Evolutionary conservation across 331 rosid genomes (phyloP).

Genomic region (Ulmus americana): DNA sequence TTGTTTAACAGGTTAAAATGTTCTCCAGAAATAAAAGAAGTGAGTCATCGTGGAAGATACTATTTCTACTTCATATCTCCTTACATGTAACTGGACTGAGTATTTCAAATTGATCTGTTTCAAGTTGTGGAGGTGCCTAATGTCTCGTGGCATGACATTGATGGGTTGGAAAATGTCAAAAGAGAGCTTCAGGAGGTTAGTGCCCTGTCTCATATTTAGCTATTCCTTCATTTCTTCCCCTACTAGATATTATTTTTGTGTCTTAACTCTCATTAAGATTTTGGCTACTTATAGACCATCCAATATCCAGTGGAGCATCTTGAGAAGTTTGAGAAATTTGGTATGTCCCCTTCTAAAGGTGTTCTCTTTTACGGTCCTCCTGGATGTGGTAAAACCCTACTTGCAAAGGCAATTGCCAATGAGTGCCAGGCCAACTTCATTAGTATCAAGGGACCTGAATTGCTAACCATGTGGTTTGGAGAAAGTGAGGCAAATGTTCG

Average conservation of each 20-base stretch:
- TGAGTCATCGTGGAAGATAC: too few relatives aligned
- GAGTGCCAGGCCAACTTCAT: slow-evolving; percentile 98
- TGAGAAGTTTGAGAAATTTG: slow-evolving; percentile 91
- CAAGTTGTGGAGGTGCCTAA: slow-evolving; percentile 98
- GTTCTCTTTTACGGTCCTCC: slow-evolving; percentile 98
- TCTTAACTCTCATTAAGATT: not conserved
- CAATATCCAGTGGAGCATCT: slow-evolving; percentile 99
- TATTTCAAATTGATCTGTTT: not conserved
- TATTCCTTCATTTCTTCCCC: slow-evolving; percentile 4
- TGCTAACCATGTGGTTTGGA: slow-evolving; percentile 98
- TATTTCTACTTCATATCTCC: too few relatives aligned
- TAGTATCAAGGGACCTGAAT: slow-evolving; percentile 94
- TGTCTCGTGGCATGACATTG: slow-evolving; percentile 84
- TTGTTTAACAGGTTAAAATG: too few relatives aligned
- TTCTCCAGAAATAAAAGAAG: too few relatives aligned
- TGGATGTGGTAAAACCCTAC: slow-evolving; percentile 95
- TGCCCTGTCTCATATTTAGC: slow-evolving; percentile 2
- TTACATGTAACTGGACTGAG: not conserved
- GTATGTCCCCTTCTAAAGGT: slow-evolving; percentile 96
- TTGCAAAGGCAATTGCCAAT: slow-evolving; percentile 95
- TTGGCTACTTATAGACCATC: slow-evolving; percentile 56
- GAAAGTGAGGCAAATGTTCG: slow-evolving; percentile 97
- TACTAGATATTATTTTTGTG: not conserved
- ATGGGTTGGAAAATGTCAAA: slow-evolving; percentile 95
- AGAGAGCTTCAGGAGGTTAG: slow-evolving; percentile 95